Conservation (phyloP, 345 rosid genomes). For the Syzygium jambos region DNA sequence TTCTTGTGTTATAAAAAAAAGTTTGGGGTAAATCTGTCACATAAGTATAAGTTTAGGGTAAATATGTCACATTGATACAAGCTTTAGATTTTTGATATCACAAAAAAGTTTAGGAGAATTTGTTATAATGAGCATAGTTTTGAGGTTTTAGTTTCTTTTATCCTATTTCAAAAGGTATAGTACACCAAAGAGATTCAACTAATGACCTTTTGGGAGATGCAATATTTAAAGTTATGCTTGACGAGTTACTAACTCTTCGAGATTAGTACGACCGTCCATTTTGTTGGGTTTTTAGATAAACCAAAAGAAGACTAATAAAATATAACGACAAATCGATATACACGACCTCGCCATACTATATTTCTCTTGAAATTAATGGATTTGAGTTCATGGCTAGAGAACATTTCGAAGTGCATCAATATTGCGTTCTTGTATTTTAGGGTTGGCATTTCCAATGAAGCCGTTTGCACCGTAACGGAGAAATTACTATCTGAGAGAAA, state of each 20-base stretch:
- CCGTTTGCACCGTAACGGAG: neutral
- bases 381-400: neutral
- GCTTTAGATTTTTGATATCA: no score
- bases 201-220: neutral
- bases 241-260: neutral
- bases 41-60: no score
- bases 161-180: neutral
- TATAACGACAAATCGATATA: neutral
- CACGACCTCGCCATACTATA: neutral
- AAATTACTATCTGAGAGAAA: neutral
- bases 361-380: neutral
- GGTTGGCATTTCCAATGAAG: neutral
- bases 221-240: neutral
- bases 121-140: no score
- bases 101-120: no score
- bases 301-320: neutral
- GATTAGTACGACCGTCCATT: neutral
- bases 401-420: neutral
- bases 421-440: neutral
- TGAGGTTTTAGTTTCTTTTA: no score
- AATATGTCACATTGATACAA: no score
- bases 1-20: no score
- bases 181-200: fast-evolving
- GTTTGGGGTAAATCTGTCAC: no score
- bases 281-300: neutral